Evolutionary conservation across 371 early-diverging fungal genomes (phyloP).

Genomic region (Actinomucor elegans): DNA sequence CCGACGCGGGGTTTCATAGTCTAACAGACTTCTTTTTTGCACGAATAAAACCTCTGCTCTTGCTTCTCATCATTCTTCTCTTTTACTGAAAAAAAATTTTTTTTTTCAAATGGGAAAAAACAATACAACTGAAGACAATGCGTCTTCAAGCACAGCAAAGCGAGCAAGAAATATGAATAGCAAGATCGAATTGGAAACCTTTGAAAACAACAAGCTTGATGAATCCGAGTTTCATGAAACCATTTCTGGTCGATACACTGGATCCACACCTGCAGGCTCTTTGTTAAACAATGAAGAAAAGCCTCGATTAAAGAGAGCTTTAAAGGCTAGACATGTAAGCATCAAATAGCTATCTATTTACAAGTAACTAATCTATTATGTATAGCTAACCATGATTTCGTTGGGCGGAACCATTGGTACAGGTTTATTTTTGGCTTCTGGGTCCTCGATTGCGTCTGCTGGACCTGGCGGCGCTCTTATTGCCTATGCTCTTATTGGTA

Average conservation of each 20-base stretch:
- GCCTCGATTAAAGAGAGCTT: conserved; percentile 17
- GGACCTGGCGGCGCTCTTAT: conserved; percentile 85
- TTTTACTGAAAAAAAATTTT: neutral
- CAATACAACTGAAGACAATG: neutral
- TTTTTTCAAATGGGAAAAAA: neutral
- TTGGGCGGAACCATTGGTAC: conserved; percentile 82
- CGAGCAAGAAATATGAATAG: too few relatives aligned
- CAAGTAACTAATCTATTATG: neutral
- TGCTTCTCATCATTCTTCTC: neutral
- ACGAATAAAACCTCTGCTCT: too few relatives aligned
- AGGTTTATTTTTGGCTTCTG: conserved; percentile 87
- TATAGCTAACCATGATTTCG: conserved; percentile 75
- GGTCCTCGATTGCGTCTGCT: conserved; percentile 69
- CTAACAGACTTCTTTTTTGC: too few relatives aligned
- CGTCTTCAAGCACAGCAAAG: too few relatives aligned
- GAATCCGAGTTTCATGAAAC: neutral
- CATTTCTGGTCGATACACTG: neutral
- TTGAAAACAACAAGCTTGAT: neutral
- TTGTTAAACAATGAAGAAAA: conserved; percentile 1
- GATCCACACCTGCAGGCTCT: conserved; percentile 5
- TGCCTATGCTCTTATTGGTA: conserved; percentile 71
- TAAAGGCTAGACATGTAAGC: conserved; percentile 29
- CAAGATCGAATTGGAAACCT: neutral
- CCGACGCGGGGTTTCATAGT: too few relatives aligned
- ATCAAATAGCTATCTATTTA: neutral